These are phyloP conservation scores for Aspergillus persii DNA, from an alignment of 2,329 filamentous ascomycete genomes.

Conservation along the genomic window DNA sequence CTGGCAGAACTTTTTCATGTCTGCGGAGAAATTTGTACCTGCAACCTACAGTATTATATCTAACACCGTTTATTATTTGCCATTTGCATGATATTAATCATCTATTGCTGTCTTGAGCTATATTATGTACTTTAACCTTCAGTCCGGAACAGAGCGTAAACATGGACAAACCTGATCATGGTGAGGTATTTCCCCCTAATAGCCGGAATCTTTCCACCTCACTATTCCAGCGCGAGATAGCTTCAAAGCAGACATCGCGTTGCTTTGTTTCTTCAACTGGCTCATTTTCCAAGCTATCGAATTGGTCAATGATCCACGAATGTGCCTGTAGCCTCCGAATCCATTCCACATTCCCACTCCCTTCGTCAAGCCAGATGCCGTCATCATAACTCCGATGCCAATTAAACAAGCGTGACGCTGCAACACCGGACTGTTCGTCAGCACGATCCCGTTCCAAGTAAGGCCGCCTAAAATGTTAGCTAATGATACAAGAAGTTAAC, in stretches of 20 bases:
- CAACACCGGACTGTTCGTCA: conserved; percentile 15
- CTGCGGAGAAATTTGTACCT: too few species aligned
- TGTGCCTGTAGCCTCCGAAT: conserved; percentile 19
- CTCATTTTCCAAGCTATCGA: conserved; percentile 1
- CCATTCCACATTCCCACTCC: conserved; percentile 11
- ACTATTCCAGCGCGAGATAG: neutral
- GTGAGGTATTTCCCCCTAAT: neutral
- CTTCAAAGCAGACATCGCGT: neutral
- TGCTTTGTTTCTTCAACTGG: neutral
- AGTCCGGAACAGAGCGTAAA: too few species aligned
- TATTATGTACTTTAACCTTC: too few species aligned
- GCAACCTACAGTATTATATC: too few species aligned
- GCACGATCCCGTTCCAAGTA: conserved; percentile 7
- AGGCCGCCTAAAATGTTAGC: conserved; percentile 4
- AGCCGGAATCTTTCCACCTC: neutral
- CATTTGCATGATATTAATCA: too few species aligned
- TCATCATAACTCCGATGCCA: conserved; percentile 24
- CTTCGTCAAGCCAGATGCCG: conserved; percentile 25
- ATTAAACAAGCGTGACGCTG: conserved; percentile 23
- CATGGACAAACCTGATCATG: too few species aligned
- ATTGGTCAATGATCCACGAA: conserved; percentile 24
- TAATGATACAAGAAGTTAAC: neutral
- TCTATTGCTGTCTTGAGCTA: too few species aligned
- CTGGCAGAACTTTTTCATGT: too few species aligned
- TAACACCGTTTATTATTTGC: too few species aligned